Conservation (phyloP, 495 filamentous ascomycete genomes). For the Barbatosphaeria neglecta region DNA sequence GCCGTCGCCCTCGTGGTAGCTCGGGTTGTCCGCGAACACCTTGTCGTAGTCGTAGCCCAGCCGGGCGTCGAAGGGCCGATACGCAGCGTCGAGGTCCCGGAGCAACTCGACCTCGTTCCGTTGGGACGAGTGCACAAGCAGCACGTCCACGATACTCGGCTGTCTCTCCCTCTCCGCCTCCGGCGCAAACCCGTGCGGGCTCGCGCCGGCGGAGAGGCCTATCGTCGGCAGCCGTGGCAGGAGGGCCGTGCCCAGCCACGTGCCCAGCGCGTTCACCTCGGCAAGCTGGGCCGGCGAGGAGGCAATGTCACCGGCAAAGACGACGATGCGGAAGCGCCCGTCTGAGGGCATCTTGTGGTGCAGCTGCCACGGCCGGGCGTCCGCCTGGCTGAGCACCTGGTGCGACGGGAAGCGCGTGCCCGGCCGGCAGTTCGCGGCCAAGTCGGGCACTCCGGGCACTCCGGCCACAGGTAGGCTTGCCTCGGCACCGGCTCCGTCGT, state of each 20-base stretch:
- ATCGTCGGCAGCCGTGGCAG: constrained; percentile 13
- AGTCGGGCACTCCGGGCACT: constrained; percentile 6
- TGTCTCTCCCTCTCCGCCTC: too few species aligned
- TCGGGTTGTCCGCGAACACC: constrained; percentile 50
- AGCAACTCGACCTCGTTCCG: constrained; percentile 35
- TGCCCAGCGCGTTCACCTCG: constrained; percentile 24
- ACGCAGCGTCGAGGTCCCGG: constrained; percentile 37
- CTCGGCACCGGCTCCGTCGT: background rate
- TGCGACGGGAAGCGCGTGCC: constrained; percentile 44
- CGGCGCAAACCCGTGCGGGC: constrained; percentile 25
- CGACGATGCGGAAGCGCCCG: constrained; percentile 51
- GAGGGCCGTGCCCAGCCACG: constrained; percentile 18
- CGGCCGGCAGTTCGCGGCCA: constrained; percentile 36
- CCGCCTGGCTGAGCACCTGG: constrained; percentile 43
- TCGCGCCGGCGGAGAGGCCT: constrained; percentile 3
- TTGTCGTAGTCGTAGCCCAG: constrained; percentile 51
- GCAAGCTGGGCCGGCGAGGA: constrained; percentile 18
- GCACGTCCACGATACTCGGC: constrained; percentile 39
- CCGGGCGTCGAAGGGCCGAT: constrained; percentile 44
- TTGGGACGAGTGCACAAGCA: constrained; percentile 45
- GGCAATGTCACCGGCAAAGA: constrained; percentile 51
- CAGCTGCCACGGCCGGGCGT: constrained; percentile 44
- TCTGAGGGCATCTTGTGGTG: constrained; percentile 27
- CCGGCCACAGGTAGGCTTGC: background rate
- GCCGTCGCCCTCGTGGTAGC: constrained; percentile 45